phyloP scores from a whole-genome alignment of 495 filamentous ascomycete species.

The Xylaria flabelliformis region DNA sequence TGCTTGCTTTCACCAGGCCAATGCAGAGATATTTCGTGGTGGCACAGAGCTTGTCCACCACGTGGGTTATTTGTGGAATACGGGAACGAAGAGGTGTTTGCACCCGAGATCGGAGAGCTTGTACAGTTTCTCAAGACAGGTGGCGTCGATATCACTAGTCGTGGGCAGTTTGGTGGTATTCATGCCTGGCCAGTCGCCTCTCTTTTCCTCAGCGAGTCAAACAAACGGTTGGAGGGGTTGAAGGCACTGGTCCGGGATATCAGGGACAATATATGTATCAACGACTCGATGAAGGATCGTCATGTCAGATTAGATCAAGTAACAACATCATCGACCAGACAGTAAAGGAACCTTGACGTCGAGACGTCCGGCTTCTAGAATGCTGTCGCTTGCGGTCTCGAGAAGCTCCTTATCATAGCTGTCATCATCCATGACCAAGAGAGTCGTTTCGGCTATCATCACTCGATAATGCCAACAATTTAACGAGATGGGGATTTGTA shows the following conservation, averaged over 20 bases:
- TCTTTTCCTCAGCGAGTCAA: constrained; percentile 65
- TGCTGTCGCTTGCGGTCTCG: constrained; percentile 43
- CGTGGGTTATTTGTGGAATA: constrained; percentile 68
- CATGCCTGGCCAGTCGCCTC: constrained; percentile 82
- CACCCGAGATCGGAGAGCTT: constrained; percentile 63
- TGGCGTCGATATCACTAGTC: constrained; percentile 53
- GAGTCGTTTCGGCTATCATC: constrained; percentile 25
- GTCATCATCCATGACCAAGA: constrained; percentile 52
- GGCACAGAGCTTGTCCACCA: constrained; percentile 64
- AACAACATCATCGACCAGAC: constrained; percentile 55
- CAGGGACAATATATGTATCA: constrained; percentile 36
- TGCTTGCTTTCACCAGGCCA: constrained; percentile 69
- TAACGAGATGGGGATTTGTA: constrained; percentile 16
- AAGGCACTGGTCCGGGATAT: constrained; percentile 60
- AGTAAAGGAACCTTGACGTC: constrained; percentile 56
- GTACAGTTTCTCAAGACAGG: constrained; percentile 54
- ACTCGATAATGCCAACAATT: constrained; percentile 17
- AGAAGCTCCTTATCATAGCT: constrained; percentile 48
- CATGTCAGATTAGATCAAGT: constrained; percentile 65
- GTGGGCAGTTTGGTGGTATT: constrained; percentile 65
- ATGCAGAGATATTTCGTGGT: constrained; percentile 67
- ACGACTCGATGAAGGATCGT: neutral
- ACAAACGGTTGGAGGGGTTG: constrained; percentile 65
- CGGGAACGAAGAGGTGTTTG: constrained; percentile 75
- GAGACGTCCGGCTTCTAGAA: constrained; percentile 50